Base-by-base conservation (phyloP, 2,329 filamentous ascomycete genomes). In the Aspergillus sojae region DNA sequence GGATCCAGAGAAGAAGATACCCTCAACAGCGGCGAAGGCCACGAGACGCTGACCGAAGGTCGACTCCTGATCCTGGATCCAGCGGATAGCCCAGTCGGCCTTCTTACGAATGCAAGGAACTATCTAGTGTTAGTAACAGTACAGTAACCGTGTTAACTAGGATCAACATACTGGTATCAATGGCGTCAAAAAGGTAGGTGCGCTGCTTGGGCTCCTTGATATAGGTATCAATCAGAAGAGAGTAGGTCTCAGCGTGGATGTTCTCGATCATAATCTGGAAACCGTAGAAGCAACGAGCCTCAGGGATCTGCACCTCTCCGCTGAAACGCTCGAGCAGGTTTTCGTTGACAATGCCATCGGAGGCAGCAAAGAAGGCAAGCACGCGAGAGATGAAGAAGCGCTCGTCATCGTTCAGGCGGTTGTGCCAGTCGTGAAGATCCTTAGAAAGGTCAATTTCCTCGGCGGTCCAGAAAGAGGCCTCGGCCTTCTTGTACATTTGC, bases 251-350 rank as follows among this genome's bases (percentile, higher is more conserved):
- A 19, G 95, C 97, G 87, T 99, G 95, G 75, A 99, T 97, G 84
- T 99, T 99, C 87, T 99, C 95, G 92, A 99, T 98, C 95, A 99
- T 99, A 85, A 98, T 98, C 85, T 99, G 95, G 88, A 99, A 99
- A 69, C 95, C 95, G 81, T 99, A 99, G 87, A 99, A 99, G 89
- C 95, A 99, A 75, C 95, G 93, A 68, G 95, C 95, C 83, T 99
- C 95, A 12, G 95, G 94, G 63, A 98, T 89, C 83, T 99, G 95
- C 34, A 99, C 94, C 82, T 99, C 95, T 69, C 88, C 90, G 75
- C 92, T 96, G 89, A 99, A 99, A 68, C 95, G 92, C 88, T 98
- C 94, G 65, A 99, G 89, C 28, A 99, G 86, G 86, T 99, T 99
- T 88, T 99, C 95, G 79, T 99, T 99, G 85, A 99, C 95, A 70